phyloP scores from a whole-genome alignment of 192 early-diverging fungal genomes.

The Gigaspora rosea region DNA sequence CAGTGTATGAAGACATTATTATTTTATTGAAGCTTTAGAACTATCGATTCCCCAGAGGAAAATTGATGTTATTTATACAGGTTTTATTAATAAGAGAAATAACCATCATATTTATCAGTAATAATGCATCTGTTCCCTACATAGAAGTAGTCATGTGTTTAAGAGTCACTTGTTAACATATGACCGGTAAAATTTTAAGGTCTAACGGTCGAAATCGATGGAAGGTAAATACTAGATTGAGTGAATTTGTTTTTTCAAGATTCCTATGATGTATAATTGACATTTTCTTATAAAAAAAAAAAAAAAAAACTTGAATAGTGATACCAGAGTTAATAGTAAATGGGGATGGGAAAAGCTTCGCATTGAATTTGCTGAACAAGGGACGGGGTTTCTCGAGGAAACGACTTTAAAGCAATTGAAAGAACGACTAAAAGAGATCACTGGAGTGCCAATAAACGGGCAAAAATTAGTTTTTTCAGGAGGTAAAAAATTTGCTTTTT shows the following conservation, averaged over 20 bases:
- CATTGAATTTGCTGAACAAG: slow-evolving; percentile 39
- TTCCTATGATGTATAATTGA: neutral
- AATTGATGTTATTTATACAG: too few relatives aligned
- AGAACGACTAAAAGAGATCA: slow-evolving; percentile 68
- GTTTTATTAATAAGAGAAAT: too few relatives aligned
- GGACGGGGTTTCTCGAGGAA: slow-evolving; percentile 40
- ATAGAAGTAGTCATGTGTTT: too few relatives aligned
- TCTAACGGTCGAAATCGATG: neutral
- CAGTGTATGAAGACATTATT: too few relatives aligned
- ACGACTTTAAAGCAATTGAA: slow-evolving; percentile 75
- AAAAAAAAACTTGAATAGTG: too few relatives aligned
- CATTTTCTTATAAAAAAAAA: too few relatives aligned
- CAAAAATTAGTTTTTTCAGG: slow-evolving; percentile 76
- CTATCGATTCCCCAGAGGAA: too few relatives aligned
- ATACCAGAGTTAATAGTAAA: neutral
- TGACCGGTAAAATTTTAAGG: too few relatives aligned
- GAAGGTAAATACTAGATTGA: neutral
- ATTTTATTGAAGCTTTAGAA: too few relatives aligned
- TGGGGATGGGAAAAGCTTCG: slow-evolving; percentile 24
- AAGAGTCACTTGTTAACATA: too few relatives aligned
- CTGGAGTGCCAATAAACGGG: slow-evolving; percentile 73
- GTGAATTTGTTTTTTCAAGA: neutral
- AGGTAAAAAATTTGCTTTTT: slow-evolving; percentile 54
- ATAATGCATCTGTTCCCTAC: too few relatives aligned
- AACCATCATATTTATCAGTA: too few relatives aligned